Evolutionary conservation across 352 stramenopile species (phyloP).

Genomic region (Blastocystis sp.): DNA sequence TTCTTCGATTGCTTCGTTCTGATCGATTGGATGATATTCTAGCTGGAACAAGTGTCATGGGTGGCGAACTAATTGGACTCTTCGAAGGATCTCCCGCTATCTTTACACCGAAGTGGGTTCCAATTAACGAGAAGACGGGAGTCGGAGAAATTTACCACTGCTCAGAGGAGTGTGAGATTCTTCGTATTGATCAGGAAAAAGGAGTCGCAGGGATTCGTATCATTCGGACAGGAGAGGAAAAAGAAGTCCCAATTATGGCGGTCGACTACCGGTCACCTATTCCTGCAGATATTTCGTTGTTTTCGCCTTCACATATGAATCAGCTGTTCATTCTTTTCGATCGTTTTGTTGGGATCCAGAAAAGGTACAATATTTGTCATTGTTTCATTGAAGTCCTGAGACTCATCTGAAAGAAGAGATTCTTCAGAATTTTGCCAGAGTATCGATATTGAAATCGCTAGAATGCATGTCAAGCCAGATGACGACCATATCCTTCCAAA

Average conservation of each 20-base stretch:
- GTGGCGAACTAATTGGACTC: conserved; percentile 7
- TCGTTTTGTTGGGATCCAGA: neutral
- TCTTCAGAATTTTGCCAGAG: no score
- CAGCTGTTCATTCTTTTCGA: neutral
- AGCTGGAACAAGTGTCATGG: neutral
- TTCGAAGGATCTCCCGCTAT: neutral
- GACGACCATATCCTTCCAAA: neutral
- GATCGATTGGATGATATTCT: neutral
- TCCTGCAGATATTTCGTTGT: neutral
- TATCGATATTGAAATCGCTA: neutral
- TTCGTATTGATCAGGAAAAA: neutral
- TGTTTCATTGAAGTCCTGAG: neutral
- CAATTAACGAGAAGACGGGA: neutral
- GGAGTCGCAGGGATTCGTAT: neutral
- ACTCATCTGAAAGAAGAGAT: neutral
- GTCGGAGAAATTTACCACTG: neutral
- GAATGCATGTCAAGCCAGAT: neutral
- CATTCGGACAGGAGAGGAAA: neutral
- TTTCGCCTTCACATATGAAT: neutral
- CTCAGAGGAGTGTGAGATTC: neutral
- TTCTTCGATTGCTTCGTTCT: neutral
- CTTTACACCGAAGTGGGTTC: neutral
- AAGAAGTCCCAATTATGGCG: neutral
- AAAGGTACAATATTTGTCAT: neutral
- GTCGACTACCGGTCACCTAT: neutral